Evolutionary conservation across 78 protist genomes (phyloP), one percentile per base, ranked within the genome.

Genomic region (Creolimax fragrantissima): DNA sequence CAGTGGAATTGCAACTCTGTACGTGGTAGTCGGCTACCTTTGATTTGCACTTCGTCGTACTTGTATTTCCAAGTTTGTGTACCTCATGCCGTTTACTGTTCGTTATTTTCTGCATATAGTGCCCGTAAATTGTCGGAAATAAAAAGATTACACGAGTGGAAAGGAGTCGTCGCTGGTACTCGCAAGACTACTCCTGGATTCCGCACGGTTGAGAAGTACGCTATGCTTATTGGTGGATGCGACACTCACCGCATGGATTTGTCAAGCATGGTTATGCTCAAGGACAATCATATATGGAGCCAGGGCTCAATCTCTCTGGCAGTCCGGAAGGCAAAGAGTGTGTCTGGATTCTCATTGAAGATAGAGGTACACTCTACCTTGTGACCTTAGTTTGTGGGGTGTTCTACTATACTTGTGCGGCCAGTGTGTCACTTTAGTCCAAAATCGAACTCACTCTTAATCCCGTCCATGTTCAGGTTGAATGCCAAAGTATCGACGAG

Each of bases 171-270:
- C 0, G 98, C 99, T 2, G 99, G 97, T 11, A 97, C 99, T 0
- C 91, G 99, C 45, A 97, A 97, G 90, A 97, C 99, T 24, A 96
- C 99, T 2, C 99, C 99, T 5, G 94, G 97, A 3, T 95, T 96
- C 66, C 91, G 98, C 17, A 58, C 94, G 7, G 95, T 97, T 0
- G 99, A 97, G 91, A 96, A 96, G 86, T 96, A 97, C 41, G 97
- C 96, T 4, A 44, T 97, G 85, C 90, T 97, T 11, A 96, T 96
- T 32, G 99, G 97, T 2, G 99, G 99, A 35, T 95, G 86, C 7
- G 98, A 96, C 89, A 90, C 97, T 2, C 99, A 98, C 84, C 94
- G 99, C 36, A 95, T 95, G 95, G 98, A 97, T 66, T 94, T 98
- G 41, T 96, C 97, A 2, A 44, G 93, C 36, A 97, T 97, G 98